phyloP scores from a whole-genome alignment of 176 grass and related monocot species.

The Tillandsia fasciculata region DNA sequence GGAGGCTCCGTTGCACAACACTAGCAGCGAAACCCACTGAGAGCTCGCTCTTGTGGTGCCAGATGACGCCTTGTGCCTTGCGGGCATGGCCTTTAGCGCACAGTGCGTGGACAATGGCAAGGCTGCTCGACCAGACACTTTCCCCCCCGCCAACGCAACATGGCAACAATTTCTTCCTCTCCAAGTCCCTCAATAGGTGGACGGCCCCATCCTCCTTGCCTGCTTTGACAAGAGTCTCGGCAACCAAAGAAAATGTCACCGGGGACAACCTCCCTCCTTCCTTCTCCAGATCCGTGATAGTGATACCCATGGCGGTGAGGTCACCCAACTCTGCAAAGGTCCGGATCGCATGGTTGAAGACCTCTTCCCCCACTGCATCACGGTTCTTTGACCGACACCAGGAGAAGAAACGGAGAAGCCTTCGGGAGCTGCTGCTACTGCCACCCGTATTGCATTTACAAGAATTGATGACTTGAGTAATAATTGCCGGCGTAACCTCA shows the following conservation, averaged over 20 bases:
- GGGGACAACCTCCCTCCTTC: slow-evolving; percentile 26
- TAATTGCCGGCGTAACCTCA: slow-evolving; percentile 21
- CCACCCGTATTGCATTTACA: slow-evolving; percentile 13
- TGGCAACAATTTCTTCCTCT: slow-evolving; percentile 25
- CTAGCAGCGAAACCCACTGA: slow-evolving; percentile 17
- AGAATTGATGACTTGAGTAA: slow-evolving; percentile 29
- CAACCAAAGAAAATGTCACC: slow-evolving; percentile 36
- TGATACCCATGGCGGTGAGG: slow-evolving; percentile 37
- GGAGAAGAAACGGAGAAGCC: slow-evolving; percentile 45
- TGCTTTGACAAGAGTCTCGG: slow-evolving; percentile 34
- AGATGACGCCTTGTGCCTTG: slow-evolving; percentile 35
- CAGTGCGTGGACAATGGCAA: slow-evolving; percentile 41
- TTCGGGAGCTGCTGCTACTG: slow-evolving; percentile 10
- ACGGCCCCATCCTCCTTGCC: slow-evolving; percentile 45
- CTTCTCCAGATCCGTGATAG: slow-evolving; percentile 26
- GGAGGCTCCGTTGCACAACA: slow-evolving; percentile 38
- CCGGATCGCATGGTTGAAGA: slow-evolving; percentile 32
- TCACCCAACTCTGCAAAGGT: slow-evolving; percentile 34
- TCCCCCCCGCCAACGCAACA: not conserved
- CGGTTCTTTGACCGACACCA: slow-evolving; percentile 43
- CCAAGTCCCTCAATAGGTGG: slow-evolving; percentile 40
- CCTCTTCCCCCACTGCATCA: not conserved
- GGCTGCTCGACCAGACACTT: slow-evolving; percentile 29
- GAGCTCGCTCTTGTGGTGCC: slow-evolving; percentile 49
- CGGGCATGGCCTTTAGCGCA: slow-evolving; percentile 51